A percentile compares a stretch with the other conserved stretches of the same genome.
These are phyloP conservation scores for Crucihimalaya himalaica DNA, from an alignment of 345 rosid genomes.

Conservation along the genomic window DNA sequence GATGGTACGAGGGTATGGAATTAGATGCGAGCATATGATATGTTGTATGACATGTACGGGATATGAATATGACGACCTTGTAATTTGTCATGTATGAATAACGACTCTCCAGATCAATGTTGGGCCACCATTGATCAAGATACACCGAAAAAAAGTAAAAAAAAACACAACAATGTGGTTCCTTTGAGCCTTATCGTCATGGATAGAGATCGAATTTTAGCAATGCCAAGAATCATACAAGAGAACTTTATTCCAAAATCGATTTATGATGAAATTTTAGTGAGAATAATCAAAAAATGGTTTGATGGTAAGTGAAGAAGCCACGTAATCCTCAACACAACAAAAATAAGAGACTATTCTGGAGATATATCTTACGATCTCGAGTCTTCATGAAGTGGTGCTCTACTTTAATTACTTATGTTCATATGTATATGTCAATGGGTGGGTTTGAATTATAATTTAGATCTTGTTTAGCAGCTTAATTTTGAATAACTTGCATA, in stretches of 20 bases:
- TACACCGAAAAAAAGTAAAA: neutral
- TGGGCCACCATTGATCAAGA: slow-evolving; percentile 15
- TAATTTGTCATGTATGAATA: neutral
- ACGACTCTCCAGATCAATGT: slow-evolving; percentile 29
- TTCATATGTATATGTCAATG: neutral
- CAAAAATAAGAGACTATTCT: neutral
- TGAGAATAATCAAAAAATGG: neutral
- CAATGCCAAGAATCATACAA: slow-evolving; percentile 19
- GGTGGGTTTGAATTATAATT: neutral
- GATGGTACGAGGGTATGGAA: slow-evolving; percentile 7
- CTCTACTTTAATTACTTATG: neutral
- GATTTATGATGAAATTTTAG: neutral
- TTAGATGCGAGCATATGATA: slow-evolving; percentile 4
- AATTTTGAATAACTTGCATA: neutral
- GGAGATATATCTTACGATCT: slow-evolving; percentile 22
- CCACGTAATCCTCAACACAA: slow-evolving; percentile 22
- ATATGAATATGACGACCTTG: slow-evolving; percentile 2
- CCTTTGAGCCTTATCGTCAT: slow-evolving; percentile 22
- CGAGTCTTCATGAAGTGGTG: slow-evolving; percentile 22
- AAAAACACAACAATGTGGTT: neutral
- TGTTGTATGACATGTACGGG: slow-evolving; percentile 3
- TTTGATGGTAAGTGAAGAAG: slow-evolving; percentile 1
- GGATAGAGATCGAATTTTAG: too few relatives aligned
- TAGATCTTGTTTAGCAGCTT: neutral
- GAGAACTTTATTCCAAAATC: slow-evolving; percentile 16